Percentiles rank a stretch among this genome's conserved stretches.
These are phyloP conservation scores for Tulasnella sp. DNA, from an alignment of 768 basidiomycete genomes.

Conservation along the genomic window DNA sequence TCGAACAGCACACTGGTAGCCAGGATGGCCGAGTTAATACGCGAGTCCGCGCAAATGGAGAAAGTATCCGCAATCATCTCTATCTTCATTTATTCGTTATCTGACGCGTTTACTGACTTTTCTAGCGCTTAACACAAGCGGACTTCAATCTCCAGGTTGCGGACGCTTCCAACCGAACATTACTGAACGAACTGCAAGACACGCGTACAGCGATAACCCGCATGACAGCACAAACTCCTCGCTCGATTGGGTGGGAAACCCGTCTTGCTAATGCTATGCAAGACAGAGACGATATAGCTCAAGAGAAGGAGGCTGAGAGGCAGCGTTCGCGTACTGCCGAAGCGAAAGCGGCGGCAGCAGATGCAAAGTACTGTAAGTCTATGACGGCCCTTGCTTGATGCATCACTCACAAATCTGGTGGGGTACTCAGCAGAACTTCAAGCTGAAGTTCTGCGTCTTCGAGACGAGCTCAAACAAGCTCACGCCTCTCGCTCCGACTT, in stretches of 20 bases:
- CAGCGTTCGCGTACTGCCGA: conserved; percentile 61
- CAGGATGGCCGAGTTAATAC: conserved; percentile 29
- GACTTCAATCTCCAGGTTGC: no score
- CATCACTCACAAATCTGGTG: neutral
- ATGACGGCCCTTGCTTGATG: neutral
- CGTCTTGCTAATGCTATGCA: conserved; percentile 51
- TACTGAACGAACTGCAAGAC: no score
- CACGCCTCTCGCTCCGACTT: conserved; percentile 49
- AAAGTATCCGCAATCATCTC: conserved; percentile 32
- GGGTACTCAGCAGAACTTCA: conserved; percentile 50
- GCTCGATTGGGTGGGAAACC: conserved; percentile 58
- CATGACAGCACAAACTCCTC: conserved; percentile 55
- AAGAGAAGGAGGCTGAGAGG: conserved; percentile 64
- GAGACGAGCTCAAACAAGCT: conserved; percentile 50
- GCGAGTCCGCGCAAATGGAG: conserved; percentile 51
- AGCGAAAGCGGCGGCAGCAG: conserved; percentile 46
- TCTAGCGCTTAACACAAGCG: conserved; percentile 60
- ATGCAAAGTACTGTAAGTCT: conserved; percentile 51
- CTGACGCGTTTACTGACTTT: neutral
- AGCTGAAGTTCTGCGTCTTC: conserved; percentile 49
- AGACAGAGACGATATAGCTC: conserved; percentile 64
- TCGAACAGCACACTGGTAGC: conserved; percentile 25
- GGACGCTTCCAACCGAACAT: no score
- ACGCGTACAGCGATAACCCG: no score
- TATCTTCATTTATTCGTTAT: neutral